phyloP scores from a whole-genome alignment of 2,329 filamentous ascomycete species.

The Periconia sp. region DNA sequence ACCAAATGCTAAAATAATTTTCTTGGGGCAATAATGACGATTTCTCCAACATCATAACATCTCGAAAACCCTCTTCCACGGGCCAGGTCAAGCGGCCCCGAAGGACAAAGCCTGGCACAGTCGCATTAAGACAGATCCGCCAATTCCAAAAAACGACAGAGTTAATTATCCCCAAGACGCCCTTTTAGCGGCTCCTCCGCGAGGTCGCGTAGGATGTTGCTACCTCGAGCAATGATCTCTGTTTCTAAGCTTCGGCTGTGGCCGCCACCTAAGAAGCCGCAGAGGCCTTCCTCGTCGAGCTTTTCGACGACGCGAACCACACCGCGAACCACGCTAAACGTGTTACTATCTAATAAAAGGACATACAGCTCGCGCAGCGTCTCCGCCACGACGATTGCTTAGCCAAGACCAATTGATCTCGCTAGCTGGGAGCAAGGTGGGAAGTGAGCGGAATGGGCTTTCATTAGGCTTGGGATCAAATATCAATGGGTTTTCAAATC shows the following conservation, averaged over 20 bases:
- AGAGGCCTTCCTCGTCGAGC: slow-evolving; percentile 96
- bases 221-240: slow-evolving; percentile 64
- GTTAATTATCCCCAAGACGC: slow-evolving; percentile 93
- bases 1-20: too few relatives aligned
- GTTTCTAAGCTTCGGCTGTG: slow-evolving; percentile 96
- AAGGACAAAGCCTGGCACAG: slow-evolving; percentile 72
- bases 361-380: slow-evolving; percentile 95
- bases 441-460: too few relatives aligned
- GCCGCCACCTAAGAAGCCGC: slow-evolving; percentile 97
- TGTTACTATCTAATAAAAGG: slow-evolving; percentile 97
- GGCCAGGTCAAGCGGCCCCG: too few relatives aligned
- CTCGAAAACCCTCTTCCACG: too few relatives aligned
- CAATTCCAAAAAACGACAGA: slow-evolving; percentile 98
- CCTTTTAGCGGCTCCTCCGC: slow-evolving; percentile 84
- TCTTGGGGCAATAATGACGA: too few relatives aligned
- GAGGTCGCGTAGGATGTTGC: slow-evolving; percentile 72
- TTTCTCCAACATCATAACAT: too few relatives aligned
- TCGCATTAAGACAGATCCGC: slow-evolving; percentile 97
- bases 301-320: slow-evolving; percentile 98
- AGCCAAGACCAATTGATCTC: too few relatives aligned
- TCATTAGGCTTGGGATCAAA: too few relatives aligned
- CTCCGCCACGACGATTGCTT: too few relatives aligned
- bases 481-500: too few relatives aligned
- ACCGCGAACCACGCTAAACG: slow-evolving; percentile 99
- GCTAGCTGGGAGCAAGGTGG: too few relatives aligned